Evolutionary conservation across 2,329 filamentous ascomycete species (phyloP), one percentile per base, ranked within the genome.

Genomic region (Pyrenophora seminiperda): DNA sequence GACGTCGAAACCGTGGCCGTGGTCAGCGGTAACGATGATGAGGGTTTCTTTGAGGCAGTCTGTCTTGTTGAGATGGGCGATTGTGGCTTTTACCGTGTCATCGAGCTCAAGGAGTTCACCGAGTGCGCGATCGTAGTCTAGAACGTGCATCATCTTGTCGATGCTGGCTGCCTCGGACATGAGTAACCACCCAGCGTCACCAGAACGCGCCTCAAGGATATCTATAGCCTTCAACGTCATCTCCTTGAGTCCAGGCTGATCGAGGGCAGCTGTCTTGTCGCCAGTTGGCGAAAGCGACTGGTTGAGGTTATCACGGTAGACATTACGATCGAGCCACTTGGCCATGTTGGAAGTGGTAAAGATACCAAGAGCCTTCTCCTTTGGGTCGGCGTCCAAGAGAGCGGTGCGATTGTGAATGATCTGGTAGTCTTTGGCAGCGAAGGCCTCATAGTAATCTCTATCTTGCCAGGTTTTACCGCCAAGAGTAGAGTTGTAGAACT

Each of bases 171-270:
- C 90, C 73, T 95, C 90, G 10, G 86, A 85, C 90, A 95, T 94
- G 66, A 95, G 80, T 80, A 94, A 91, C 82, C 88, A 95, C 5
- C 90, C 90, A 52, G 89, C 81, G 50, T 87, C 81, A 27, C 81
- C 81, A 20, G 85, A 84, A 50, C 77, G 77, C 31, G 79, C 79
- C 71, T 87, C 76, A n/a, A 94, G 82, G 44, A 93, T 84, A 51
- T 93, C 89, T 41, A 94, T 82, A 18, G 90, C 90, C 78, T 95
- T 95, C 62, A 92, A 78, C 0, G 90, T 92, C 90, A 95, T 95
- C 36, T 94, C 89, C 75, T 91, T 93, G 41, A 94, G 83, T 4
- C 90, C 90, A 0, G 90, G 90, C 20, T 93, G 83, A 66, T 94
- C 89, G 6, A 81, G 78, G 4, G 89, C 89, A 32, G 87, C 77